Evolutionary conservation across 495 filamentous ascomycete species (phyloP).

Genomic region (Endocarpon pusillum): DNA sequence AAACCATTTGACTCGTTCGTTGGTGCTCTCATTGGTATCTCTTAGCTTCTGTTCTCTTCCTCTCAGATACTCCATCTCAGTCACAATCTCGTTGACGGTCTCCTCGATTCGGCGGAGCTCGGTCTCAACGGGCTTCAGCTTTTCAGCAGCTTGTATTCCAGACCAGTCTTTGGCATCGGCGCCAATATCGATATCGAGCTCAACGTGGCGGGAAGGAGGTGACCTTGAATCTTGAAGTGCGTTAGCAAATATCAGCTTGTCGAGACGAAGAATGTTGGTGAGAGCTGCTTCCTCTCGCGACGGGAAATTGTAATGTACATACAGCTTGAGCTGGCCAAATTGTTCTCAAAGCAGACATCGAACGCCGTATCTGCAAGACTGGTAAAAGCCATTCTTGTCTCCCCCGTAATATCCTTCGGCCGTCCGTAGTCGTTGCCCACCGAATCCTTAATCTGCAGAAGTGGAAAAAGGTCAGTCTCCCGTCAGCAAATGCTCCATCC

Average conservation of each 20-base stretch:
- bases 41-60: slow-evolving; percentile 81
- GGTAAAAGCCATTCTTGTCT: slow-evolving; percentile 86
- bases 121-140: slow-evolving; percentile 92
- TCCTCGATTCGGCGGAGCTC: slow-evolving; percentile 89
- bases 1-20: slow-evolving; percentile 97
- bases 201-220: slow-evolving; percentile 56
- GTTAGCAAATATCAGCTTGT: slow-evolving; percentile 3
- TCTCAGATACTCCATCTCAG: slow-evolving; percentile 86
- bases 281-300: not conserved
- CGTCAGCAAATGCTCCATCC: not conserved
- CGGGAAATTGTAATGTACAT: slow-evolving; percentile 18
- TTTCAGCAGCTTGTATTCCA: slow-evolving; percentile 88
- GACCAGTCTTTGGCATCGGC: slow-evolving; percentile 98
- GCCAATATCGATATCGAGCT: slow-evolving; percentile 97
- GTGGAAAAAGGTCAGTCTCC: not conserved
- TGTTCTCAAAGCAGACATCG: slow-evolving; percentile 94
- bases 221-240: not conserved
- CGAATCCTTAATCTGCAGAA: slow-evolving; percentile 72
- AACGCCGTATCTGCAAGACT: slow-evolving; percentile 88
- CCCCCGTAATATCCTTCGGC: slow-evolving; percentile 79
- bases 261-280: not conserved
- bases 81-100: slow-evolving; percentile 62
- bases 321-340: slow-evolving; percentile 43
- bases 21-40: slow-evolving; percentile 99
- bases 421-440: slow-evolving; percentile 89